Conservation (phyloP, 345 rosid genomes). For the Eucalyptus pauciflora region DNA sequence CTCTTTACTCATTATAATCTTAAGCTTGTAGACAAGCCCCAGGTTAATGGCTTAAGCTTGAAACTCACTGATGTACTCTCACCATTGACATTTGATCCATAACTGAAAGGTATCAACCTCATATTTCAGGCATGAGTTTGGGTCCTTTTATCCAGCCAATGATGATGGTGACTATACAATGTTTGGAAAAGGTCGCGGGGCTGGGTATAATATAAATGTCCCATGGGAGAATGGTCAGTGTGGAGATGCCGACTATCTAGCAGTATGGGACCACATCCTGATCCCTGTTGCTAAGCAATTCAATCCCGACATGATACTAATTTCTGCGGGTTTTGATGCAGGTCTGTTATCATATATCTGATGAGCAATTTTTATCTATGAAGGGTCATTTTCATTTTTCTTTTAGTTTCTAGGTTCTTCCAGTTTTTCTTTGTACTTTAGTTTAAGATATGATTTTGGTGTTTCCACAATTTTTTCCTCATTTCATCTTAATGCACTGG, state of each 20-base stretch:
- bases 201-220: conserved; percentile 86
- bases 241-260: conserved; percentile 88
- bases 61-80: not conserved
- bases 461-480: not conserved
- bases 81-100: not conserved
- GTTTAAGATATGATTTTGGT: not conserved
- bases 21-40: not conserved
- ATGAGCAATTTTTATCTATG: not conserved
- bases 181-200: conserved; percentile 84
- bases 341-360: conserved; percentile 25
- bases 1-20: not conserved
- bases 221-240: conserved; percentile 84
- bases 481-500: not conserved
- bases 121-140: conserved; percentile 71
- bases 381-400: not conserved
- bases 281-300: conserved; percentile 77
- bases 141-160: conserved; percentile 69
- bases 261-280: conserved; percentile 88
- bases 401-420: not conserved
- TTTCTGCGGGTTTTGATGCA: conserved; percentile 98
- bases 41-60: not conserved
- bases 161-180: conserved; percentile 62
- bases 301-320: conserved; percentile 57
- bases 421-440: not conserved
- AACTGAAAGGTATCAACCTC: not conserved